phyloP scores from a whole-genome alignment of 345 rosid genomes.

The Syzygium aromaticum region DNA sequence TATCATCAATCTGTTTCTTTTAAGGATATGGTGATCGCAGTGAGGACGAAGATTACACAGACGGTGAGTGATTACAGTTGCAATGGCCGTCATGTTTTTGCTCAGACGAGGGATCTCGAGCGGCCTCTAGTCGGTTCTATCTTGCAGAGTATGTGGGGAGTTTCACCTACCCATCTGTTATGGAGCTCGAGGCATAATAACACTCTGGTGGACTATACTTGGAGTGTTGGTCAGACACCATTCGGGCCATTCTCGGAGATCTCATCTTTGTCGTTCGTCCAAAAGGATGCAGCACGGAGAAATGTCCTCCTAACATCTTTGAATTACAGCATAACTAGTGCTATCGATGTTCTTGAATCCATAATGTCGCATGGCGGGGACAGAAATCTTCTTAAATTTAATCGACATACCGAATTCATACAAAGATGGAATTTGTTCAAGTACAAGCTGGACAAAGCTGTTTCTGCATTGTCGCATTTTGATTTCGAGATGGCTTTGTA shows the following conservation, averaged over 20 bases:
- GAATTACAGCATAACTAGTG: conserved; percentile 76
- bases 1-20: conserved; percentile 89
- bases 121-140: conserved; percentile 87
- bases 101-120: conserved; percentile 71
- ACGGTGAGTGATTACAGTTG: conserved; percentile 93
- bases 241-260: conserved; percentile 93
- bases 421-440: conserved; percentile 86
- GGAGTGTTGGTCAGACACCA: conserved; percentile 98
- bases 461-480: conserved; percentile 74
- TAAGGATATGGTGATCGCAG: conserved; percentile 90
- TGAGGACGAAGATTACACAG: conserved; percentile 76
- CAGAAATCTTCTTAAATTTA: conserved; percentile 55
- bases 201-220: conserved; percentile 86
- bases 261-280: conserved; percentile 73
- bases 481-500: conserved; percentile 84
- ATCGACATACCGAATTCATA: conserved; percentile 47
- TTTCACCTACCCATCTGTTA: conserved; percentile 75
- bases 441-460: conserved; percentile 77
- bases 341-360: conserved; percentile 67
- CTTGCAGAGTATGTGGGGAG: conserved; percentile 99
- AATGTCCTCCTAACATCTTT: conserved; percentile 66
- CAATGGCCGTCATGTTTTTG: conserved; percentile 86
- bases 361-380: conserved; percentile 80
- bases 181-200: conserved; percentile 86
- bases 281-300: conserved; percentile 91